These are phyloP conservation scores for Silene latifolia DNA, from an alignment of 148 eudicot species.

Conservation along the genomic window DNA sequence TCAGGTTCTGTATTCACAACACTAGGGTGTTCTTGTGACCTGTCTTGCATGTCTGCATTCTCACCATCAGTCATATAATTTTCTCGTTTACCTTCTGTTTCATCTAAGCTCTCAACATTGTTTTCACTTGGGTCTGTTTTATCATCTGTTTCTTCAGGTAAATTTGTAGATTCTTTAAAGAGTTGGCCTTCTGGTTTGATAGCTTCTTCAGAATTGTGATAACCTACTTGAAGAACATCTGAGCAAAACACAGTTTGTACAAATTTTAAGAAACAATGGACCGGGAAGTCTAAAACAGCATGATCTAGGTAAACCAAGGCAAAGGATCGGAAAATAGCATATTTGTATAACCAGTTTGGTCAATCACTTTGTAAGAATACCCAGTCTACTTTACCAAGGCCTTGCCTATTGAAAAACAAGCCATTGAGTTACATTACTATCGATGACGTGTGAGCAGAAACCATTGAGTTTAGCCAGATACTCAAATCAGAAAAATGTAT, in stretches of 20 bases:
- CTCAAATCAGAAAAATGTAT: not conserved
- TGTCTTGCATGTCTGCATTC: constrained; percentile 12
- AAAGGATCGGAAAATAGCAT: not conserved
- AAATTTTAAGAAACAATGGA: constrained; percentile 16
- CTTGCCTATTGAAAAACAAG: too few relatives aligned
- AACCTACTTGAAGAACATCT: constrained; percentile 25
- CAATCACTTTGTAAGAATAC: too few relatives aligned
- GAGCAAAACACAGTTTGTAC: constrained; percentile 14
- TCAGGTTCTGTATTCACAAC: constrained; percentile 14
- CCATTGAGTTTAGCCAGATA: not conserved
- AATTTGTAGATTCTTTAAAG: constrained; percentile 18
- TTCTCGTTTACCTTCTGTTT: constrained; percentile 26
- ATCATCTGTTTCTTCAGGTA: constrained; percentile 28
- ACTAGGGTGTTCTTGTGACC: not conserved
- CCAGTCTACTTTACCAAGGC: too few relatives aligned
- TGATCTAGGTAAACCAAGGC: not conserved
- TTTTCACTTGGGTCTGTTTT: constrained; percentile 12
- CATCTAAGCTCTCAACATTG: constrained; percentile 14
- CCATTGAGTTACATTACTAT: too few relatives aligned
- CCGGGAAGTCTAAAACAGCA: not conserved
- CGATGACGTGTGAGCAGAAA: too few relatives aligned
- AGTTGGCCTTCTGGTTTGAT: constrained; percentile 24
- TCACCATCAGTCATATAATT: not conserved
- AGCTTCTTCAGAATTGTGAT: constrained; percentile 20
- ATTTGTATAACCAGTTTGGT: not conserved